phyloP scores from a whole-genome alignment of 257 asterid species.

The Nicotiana benthamiana region DNA sequence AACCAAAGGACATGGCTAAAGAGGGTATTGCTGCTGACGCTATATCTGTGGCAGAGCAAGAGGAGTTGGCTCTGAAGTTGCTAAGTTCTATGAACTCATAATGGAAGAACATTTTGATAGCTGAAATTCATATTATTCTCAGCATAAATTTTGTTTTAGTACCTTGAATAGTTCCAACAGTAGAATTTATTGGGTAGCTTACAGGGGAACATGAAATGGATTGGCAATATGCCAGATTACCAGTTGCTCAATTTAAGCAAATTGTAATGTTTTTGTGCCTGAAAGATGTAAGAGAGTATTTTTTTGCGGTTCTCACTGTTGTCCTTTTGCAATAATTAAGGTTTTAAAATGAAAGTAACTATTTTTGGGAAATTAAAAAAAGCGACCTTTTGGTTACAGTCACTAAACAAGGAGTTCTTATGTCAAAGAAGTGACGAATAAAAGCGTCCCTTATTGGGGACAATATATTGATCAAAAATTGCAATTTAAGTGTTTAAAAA shows the following conservation, averaged over 20 bases:
- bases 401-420: no score
- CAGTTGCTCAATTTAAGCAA: neutral
- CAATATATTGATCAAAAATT: no score
- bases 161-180: neutral
- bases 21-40: constrained; percentile 12
- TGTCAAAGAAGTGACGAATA: no score
- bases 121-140: neutral
- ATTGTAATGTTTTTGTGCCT: neutral
- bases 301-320: neutral
- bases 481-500: no score
- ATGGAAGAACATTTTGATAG: constrained; percentile 4
- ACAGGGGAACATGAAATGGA: neutral
- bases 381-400: no score
- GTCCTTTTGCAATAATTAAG: neutral
- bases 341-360: no score
- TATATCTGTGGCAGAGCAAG: constrained; percentile 73
- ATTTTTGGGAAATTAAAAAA: no score
- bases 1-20: constrained; percentile 9
- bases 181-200: neutral
- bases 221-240: neutral
- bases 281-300: neutral
- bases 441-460: no score
- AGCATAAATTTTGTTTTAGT: neutral
- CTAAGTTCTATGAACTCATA: constrained; percentile 69
- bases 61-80: constrained; percentile 74